Conservation (phyloP, 164 flowering plant species). For the Vitis rupestris region DNA sequence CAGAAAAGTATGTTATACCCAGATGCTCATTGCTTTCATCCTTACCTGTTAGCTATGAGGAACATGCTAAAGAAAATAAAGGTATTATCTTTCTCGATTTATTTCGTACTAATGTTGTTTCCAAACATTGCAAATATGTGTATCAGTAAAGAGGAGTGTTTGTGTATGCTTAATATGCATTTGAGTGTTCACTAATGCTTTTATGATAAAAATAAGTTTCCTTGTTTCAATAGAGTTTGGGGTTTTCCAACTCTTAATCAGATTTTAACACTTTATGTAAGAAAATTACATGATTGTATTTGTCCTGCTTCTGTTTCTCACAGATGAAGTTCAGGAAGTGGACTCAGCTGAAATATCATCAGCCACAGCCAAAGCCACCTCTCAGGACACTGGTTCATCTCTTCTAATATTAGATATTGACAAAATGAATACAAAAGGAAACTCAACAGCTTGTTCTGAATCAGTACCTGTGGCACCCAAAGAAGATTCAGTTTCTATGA, state of each 20-base stretch:
- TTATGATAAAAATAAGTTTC: no score
- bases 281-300: no score
- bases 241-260: no score
- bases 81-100: constrained; percentile 9
- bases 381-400: not conserved
- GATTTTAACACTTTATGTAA: no score
- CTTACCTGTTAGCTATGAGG: not conserved
- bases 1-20: not conserved
- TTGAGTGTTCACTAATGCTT: no score
- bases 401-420: not conserved
- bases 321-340: constrained; percentile 22
- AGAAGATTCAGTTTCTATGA: constrained; percentile 8
- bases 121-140: no score
- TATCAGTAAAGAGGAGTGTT: no score
- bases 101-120: no score
- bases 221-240: no score
- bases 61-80: constrained; percentile 2
- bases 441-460: constrained; percentile 8
- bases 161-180: no score
- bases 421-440: not conserved
- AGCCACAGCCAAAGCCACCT: not conserved
- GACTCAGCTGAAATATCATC: not conserved
- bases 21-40: constrained; percentile 1
- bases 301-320: not conserved
- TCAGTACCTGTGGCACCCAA: constrained; percentile 7